Base-by-base conservation (phyloP, 331 rosid genomes). In the Quercus lobata region DNA sequence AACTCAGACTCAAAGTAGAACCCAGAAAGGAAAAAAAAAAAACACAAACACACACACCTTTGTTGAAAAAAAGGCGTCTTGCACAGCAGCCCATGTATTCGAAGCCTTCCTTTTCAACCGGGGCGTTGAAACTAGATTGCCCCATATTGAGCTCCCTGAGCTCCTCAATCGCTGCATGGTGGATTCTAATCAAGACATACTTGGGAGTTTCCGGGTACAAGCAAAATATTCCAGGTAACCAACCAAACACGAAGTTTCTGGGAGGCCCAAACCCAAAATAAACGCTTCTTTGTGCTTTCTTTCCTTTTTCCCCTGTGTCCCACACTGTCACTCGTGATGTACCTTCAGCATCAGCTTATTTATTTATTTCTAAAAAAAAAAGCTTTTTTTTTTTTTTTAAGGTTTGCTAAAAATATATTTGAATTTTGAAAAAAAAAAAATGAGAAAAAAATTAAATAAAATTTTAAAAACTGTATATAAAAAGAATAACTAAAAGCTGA, bases 31-130 rank as follows among this genome's bases (percentile, higher is more conserved):
- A 30, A 18, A 29, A 34, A 79, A 14, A 69, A 69, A 10, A 19
- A 62, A 15, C 8, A 93, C 29, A 27, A 27, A 27, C 98, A 16
- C 10, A 62, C 32, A 15, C 8, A 93, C 98, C 86, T 91, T 96
- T 24, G 99, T 90, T 46, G 93, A 87, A 54, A 87, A 83, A 68
- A 8, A 93, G 14, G 98, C 90, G 65, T 96, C 99, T 83, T 96
- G 90, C 52, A 90, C 60, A 15, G 98, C 94, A 44, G 86, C 85
- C 90, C 90, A 87, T 74, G 97, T 90, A 86, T 92, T 88, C 5
- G 58, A 79, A 80, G 90, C 91, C 84, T 86, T 93, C 77, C 82
- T 88, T 86, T 78, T 91, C 11, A 91, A 52, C 74, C 80, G 83
- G 7, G 97, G 84, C n/a, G 74, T 74, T 21, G 90, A 63, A 9